Conservation (phyloP, 2,329 filamentous ascomycete genomes). For the Talaromyces sp. region DNA sequence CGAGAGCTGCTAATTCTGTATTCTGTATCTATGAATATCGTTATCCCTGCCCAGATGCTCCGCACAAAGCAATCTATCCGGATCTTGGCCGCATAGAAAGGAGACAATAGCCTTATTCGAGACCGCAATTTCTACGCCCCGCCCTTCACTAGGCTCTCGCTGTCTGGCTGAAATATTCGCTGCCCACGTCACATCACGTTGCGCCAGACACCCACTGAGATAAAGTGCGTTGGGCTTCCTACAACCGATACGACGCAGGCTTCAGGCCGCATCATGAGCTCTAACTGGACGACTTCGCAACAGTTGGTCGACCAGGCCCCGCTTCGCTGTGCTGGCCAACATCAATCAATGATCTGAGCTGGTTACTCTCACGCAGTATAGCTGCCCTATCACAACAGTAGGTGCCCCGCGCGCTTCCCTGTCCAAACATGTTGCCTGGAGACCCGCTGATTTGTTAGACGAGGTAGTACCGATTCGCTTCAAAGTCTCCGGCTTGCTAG, state of each 20-base stretch:
- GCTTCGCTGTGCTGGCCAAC: conserved; percentile 4
- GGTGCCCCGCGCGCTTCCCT: conserved; percentile 7
- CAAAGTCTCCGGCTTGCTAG: background rate
- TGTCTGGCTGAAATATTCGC: background rate
- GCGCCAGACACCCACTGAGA: conserved; percentile 5
- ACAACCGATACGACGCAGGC: background rate
- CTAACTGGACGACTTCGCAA: conserved; percentile 4
- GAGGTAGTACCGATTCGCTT: conserved; percentile 4
- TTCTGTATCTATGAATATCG: background rate
- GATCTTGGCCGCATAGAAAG: background rate
- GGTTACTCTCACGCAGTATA: background rate
- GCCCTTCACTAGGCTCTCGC: background rate
- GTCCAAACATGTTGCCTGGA: background rate
- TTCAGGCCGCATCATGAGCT: conserved; percentile 8
- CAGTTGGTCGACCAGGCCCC: conserved; percentile 6
- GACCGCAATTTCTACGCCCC: conserved; percentile 1
- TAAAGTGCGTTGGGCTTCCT: background rate
- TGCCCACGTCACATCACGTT: conserved; percentile 13
- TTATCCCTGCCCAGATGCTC: background rate
- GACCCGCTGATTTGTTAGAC: conserved; percentile 1
- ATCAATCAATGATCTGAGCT: background rate
- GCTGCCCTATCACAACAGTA: conserved; percentile 7
- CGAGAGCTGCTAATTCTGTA: background rate
- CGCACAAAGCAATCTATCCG: background rate
- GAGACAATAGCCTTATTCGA: background rate